phyloP scores from a whole-genome alignment of 1,139 yeast genomes.

The Yamadazyma oceani region DNA sequence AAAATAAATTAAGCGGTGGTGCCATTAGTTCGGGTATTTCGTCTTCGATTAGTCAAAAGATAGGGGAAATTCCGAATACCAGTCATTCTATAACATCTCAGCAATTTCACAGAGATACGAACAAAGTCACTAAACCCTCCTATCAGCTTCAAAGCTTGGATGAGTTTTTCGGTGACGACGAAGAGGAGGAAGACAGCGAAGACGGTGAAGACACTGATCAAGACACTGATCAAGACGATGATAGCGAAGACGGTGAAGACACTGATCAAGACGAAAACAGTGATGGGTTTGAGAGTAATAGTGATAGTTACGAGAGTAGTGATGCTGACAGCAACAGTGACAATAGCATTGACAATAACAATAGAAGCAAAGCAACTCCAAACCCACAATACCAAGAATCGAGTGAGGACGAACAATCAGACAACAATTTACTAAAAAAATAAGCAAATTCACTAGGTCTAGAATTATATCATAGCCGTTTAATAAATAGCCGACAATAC shows the following conservation, averaged over 20 bases:
- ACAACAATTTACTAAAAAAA: too few relatives aligned
- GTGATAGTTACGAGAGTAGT: not conserved
- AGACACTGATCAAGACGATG: constrained; percentile 8
- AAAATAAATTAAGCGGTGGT: constrained; percentile 22
- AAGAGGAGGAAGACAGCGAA: constrained; percentile 34
- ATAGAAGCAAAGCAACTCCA: too few relatives aligned
- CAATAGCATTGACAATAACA: too few relatives aligned
- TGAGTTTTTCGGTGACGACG: constrained; percentile 71
- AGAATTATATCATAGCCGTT: too few relatives aligned
- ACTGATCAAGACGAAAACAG: not conserved
- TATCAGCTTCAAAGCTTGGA: constrained; percentile 75
- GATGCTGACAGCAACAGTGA: not conserved
- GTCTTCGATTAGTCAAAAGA: constrained; percentile 17
- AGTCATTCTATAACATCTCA: constrained; percentile 29
- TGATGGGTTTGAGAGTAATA: not conserved
- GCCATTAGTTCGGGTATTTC: constrained; percentile 13
- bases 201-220: constrained; percentile 21
- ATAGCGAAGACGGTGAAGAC: constrained; percentile 6
- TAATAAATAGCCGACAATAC: too few relatives aligned
- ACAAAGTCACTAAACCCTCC: constrained; percentile 26
- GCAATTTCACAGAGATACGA: constrained; percentile 13
- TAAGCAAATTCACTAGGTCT: too few relatives aligned
- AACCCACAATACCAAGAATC: too few relatives aligned
- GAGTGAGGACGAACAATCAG: too few relatives aligned
- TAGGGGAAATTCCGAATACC: constrained; percentile 24